Evolutionary conservation across 1,284 basidiomycete species (phyloP).

Genomic region (Cryptococcus sp.): DNA sequence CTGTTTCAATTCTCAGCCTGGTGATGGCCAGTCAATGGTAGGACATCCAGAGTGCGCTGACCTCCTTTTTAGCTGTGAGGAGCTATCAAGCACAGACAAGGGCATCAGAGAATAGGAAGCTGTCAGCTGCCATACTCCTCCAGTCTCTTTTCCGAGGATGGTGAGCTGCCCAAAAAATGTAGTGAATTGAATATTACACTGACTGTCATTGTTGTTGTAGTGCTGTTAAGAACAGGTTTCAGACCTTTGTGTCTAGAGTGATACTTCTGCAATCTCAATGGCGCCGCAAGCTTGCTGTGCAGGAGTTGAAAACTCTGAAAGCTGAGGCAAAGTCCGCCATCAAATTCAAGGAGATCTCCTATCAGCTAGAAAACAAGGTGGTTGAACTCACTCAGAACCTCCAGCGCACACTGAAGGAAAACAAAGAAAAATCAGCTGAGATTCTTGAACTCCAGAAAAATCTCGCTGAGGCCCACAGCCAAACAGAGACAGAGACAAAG

Average conservation of each 20-base stretch:
- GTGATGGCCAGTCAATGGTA: too few relatives aligned
- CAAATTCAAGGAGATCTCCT: constrained; percentile 99
- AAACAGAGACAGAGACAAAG: constrained; percentile 83
- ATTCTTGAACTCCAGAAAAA: constrained; percentile 79
- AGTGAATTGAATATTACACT: too few relatives aligned
- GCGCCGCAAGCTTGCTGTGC: constrained; percentile 81
- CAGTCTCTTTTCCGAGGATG: too few relatives aligned
- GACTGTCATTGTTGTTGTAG: constrained; percentile 49
- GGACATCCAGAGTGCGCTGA: too few relatives aligned
- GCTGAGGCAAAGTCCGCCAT: constrained; percentile 93
- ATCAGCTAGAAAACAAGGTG: constrained; percentile 97
- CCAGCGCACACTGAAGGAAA: constrained; percentile 87
- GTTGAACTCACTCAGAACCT: constrained; percentile 97
- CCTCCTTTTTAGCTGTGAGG: too few relatives aligned
- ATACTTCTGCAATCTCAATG: constrained; percentile 88
- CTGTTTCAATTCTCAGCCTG: too few relatives aligned
- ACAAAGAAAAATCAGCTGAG: constrained; percentile 63
- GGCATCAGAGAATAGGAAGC: too few relatives aligned
- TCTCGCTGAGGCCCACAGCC: constrained; percentile 75
- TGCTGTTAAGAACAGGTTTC: constrained; percentile 62
- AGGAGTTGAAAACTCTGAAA: constrained; percentile 76
- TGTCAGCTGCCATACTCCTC: too few relatives aligned
- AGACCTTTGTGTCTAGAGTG: constrained; percentile 67
- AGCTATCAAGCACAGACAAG: too few relatives aligned
- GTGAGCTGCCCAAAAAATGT: too few relatives aligned